These are phyloP conservation scores for Rubus idaeus DNA, from an alignment of 306 rosid species.

Conservation along the genomic window DNA sequence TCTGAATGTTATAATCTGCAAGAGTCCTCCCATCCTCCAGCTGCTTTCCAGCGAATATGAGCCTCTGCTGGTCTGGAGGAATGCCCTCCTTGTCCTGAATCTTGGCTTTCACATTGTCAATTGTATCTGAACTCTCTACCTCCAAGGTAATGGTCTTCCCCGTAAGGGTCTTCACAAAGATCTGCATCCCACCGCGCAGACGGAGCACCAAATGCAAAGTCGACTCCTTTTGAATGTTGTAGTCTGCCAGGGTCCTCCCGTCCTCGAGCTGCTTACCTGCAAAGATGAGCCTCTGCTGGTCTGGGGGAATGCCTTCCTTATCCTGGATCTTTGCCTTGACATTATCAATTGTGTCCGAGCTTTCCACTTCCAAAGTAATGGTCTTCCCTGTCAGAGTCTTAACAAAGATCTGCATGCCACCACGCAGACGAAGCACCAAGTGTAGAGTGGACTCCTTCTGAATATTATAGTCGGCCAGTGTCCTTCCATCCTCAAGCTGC, in stretches of 20 bases:
- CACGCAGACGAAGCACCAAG: neutral
- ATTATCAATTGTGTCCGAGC: slow-evolving; percentile 12
- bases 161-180: neutral
- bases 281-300: slow-evolving; percentile 6
- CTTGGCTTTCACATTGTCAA: slow-evolving; percentile 19
- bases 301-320: slow-evolving; percentile 14
- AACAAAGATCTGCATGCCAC: neutral
- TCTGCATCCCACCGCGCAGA: slow-evolving; percentile 11
- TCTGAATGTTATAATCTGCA: slow-evolving; percentile 7
- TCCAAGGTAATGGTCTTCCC: neutral
- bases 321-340: slow-evolving; percentile 13
- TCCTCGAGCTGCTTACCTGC: slow-evolving; percentile 16
- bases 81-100: slow-evolving; percentile 22
- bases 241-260: slow-evolving; percentile 12
- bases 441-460: neutral
- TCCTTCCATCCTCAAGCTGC: neutral
- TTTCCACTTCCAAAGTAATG: neutral
- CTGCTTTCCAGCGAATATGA: neutral
- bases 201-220: slow-evolving; percentile 13
- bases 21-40: neutral
- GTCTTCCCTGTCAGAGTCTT: neutral
- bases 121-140: slow-evolving; percentile 14
- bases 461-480: neutral
- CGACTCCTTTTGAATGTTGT: slow-evolving; percentile 16
- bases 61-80: slow-evolving; percentile 18